Base-by-base conservation (phyloP, 148 eudicot species). In the Suaeda aralocaspica region DNA sequence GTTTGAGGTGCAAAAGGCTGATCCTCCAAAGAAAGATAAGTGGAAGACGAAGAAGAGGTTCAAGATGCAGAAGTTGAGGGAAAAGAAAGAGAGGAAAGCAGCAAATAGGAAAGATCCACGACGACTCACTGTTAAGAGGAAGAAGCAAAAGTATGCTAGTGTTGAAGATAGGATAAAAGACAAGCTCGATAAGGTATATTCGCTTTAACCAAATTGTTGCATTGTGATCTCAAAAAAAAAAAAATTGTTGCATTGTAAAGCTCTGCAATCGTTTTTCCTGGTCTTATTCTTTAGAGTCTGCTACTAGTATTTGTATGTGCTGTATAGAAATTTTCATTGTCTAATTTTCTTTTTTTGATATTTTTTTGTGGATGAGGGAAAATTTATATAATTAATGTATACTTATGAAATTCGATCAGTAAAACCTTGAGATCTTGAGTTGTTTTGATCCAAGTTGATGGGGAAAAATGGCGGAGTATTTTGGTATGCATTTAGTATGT, bases 21-120 rank as follows among this genome's bases (percentile, higher is more conserved):
- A 93, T 59, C 89, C 92, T 26, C 98, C 95, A n/a, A 85, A 85
- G 83, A 93, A 85, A 66, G 80, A 87, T 44, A 93, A 87, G 79
- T 93, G 95, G 92, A 69, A 26, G 77, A 87, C 89, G 12, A 93
- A 93, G 87, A 93, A 93, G 79, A 83, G 87, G 79, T 70, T 93
- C 34, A 90, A 90, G 84, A 73, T 82, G 77, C 83, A 85, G 82
- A 81, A 83, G 78, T 79, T 77, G 84, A 87, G 83, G 62, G 95
- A 90, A 77, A 93, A 93, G 69, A 66, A 85, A 64, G 83, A 80
- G 82, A 87, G 96, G 44, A 90, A 82, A 78, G 77, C 76, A 6
- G 95, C 96, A 34, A 93, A 88, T 64, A 88, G 85, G 78, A 83
- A 81, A 69, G 98, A 88, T 80, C 98, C 98, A 0, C 79, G 95